Percentiles rank a stretch among this genome's conserved stretches.
Evolutionary conservation across 805 yeast genomes (phyloP).

Genomic region (Saturnispora quitensis): DNA sequence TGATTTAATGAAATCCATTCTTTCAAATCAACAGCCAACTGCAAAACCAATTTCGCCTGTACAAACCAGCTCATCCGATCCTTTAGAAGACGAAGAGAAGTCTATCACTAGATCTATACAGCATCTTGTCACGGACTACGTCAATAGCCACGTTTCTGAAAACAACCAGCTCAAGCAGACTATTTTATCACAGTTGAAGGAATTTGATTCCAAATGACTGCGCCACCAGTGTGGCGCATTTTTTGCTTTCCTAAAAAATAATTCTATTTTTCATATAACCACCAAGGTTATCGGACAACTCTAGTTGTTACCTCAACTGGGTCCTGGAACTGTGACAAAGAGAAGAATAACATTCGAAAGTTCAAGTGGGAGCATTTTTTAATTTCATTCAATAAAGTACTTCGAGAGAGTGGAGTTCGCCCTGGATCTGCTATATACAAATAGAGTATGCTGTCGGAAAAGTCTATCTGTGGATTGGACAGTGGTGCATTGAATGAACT

Average conservation of each 20-base stretch:
- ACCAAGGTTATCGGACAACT: not conserved
- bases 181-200: not conserved
- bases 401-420: not conserved
- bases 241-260: not conserved
- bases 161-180: not conserved
- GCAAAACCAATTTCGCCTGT: not conserved
- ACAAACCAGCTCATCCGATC: not conserved
- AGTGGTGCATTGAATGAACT: constrained; percentile 10
- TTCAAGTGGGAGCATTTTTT: not conserved
- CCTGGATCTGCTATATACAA: not conserved
- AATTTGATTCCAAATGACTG: not conserved
- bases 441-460: not conserved
- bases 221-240: not conserved
- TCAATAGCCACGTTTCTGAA: not conserved
- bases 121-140: not conserved
- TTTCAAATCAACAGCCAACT: not conserved
- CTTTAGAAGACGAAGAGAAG: not conserved
- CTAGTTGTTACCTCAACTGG: not conserved
- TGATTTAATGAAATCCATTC: constrained; percentile 28
- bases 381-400: not conserved
- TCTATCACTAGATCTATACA: not conserved
- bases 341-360: not conserved
- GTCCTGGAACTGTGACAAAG: not conserved
- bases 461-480: constrained; percentile 8
- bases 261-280: not conserved